These are phyloP conservation scores for Elsinoe necatrix DNA, from an alignment of 2,329 filamentous ascomycete species.

Conservation along the genomic window DNA sequence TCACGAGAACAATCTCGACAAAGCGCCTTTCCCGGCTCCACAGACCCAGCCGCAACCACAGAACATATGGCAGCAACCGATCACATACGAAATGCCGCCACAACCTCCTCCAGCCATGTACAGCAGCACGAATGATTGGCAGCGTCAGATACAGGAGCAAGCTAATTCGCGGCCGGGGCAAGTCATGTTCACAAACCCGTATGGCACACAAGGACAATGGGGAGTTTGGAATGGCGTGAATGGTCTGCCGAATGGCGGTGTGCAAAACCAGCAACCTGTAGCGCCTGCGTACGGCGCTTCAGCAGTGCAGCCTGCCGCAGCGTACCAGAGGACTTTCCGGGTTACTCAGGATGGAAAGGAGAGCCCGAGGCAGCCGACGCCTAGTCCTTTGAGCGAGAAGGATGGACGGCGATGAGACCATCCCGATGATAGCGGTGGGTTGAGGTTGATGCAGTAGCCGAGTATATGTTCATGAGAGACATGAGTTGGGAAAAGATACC, in stretches of 20 bases:
- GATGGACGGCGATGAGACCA: not conserved
- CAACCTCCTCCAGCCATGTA: not conserved
- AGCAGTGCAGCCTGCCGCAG: not conserved
- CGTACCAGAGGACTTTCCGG: not conserved
- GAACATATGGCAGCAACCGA: not conserved
- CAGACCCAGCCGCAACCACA: not conserved
- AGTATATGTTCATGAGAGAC: not conserved
- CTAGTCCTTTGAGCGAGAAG: conserved; percentile 25
- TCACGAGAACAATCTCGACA: conserved; percentile 15
- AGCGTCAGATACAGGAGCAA: not conserved
- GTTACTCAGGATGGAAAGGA: conserved; percentile 16
- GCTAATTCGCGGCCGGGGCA: not conserved
- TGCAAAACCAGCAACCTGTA: conserved; percentile 13
- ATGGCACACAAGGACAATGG: not conserved
- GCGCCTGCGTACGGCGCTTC: not conserved
- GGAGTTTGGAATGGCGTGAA: conserved; percentile 4
- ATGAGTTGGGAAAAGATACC: not conserved
- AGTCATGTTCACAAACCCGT: not conserved
- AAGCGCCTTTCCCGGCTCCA: not conserved
- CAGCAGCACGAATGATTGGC: conserved; percentile 1
- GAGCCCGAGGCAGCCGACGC: conserved; percentile 27
- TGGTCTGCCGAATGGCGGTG: not conserved
- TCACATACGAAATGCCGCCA: not conserved
- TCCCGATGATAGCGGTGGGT: no score
- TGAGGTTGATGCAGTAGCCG: not conserved